Evolutionary conservation across 257 asterid genomes (phyloP).

Genomic region (Jaltomata sinuosa): DNA sequence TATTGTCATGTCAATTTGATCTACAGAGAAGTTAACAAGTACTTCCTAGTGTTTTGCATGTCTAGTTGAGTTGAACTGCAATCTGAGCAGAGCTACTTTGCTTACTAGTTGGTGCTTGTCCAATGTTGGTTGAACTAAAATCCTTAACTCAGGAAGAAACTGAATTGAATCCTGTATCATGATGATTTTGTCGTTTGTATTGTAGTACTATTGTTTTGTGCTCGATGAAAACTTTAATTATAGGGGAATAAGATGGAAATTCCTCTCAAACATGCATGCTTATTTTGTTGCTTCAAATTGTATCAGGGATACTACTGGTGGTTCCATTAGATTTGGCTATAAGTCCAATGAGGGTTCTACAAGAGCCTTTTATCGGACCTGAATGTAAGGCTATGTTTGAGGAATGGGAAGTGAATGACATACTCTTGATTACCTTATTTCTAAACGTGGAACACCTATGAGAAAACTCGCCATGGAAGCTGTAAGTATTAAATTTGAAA

Average conservation of each 20-base stretch:
- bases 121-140: not conserved
- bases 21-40: too few relatives aligned
- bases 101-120: not conserved
- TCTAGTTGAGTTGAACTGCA: not conserved
- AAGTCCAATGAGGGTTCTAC: slow-evolving; percentile 87
- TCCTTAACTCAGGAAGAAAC: not conserved
- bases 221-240: not conserved
- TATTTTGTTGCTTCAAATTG: not conserved
- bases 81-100: not conserved
- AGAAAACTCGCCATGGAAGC: slow-evolving; percentile 77
- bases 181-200: not conserved
- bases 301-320: slow-evolving; percentile 51
- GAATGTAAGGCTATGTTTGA: slow-evolving; percentile 72
- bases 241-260: not conserved
- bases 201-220: not conserved
- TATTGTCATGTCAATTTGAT: too few relatives aligned
- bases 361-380: slow-evolving; percentile 85
- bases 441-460: slow-evolving; percentile 73
- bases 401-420: slow-evolving; percentile 76
- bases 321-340: slow-evolving; percentile 85
- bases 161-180: not conserved
- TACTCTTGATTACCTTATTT: slow-evolving; percentile 74
- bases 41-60: too few relatives aligned
- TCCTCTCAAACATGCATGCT: not conserved
- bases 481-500: slow-evolving; percentile 36